A percentile compares a stretch with the other conserved stretches of the same genome.
Evolutionary conservation across 148 eudicot genomes (phyloP).

Genomic region (Limonium bicolor): DNA sequence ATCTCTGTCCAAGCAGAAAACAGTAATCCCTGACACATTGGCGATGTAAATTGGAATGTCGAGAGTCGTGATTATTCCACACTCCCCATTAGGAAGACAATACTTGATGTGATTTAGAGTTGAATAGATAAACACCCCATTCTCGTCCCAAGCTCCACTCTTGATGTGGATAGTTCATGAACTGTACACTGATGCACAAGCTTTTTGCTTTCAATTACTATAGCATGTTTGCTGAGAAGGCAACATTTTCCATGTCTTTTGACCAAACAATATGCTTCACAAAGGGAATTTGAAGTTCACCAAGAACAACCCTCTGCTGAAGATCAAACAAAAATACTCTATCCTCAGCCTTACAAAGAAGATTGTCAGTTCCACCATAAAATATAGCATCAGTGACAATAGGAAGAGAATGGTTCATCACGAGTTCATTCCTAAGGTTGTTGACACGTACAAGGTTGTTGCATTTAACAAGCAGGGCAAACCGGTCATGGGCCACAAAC

Average conservation of each 20-base stretch:
- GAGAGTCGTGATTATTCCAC: conserved; percentile 63
- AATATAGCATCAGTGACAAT: conserved; percentile 56
- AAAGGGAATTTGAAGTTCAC: conserved; percentile 61
- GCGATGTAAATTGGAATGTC: conserved; percentile 64
- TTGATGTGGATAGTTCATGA: conserved; percentile 78
- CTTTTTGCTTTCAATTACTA: conserved; percentile 51
- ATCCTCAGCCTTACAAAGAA: conserved; percentile 72
- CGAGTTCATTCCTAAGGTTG: conserved; percentile 61
- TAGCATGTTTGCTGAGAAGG: conserved; percentile 66
- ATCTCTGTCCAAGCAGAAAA: conserved; percentile 69
- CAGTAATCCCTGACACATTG: conserved; percentile 41
- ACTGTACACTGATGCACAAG: conserved; percentile 68
- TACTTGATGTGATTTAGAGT: conserved; percentile 76
- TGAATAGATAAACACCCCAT: conserved; percentile 69
- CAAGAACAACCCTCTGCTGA: conserved; percentile 60
- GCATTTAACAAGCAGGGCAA: conserved; percentile 69
- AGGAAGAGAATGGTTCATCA: conserved; percentile 55
- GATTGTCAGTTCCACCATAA: conserved; percentile 69
- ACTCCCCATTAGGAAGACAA: conserved; percentile 85
- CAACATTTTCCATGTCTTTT: conserved; percentile 77
- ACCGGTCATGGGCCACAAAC: conserved; percentile 69
- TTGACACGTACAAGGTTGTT: conserved; percentile 49
- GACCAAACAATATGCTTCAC: conserved; percentile 75
- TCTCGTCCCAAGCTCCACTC: conserved; percentile 83
- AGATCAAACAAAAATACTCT: conserved; percentile 61